Evolutionary conservation across 106 monocot genomes (phyloP).

Genomic region (Phalaenopsis equestris): DNA sequence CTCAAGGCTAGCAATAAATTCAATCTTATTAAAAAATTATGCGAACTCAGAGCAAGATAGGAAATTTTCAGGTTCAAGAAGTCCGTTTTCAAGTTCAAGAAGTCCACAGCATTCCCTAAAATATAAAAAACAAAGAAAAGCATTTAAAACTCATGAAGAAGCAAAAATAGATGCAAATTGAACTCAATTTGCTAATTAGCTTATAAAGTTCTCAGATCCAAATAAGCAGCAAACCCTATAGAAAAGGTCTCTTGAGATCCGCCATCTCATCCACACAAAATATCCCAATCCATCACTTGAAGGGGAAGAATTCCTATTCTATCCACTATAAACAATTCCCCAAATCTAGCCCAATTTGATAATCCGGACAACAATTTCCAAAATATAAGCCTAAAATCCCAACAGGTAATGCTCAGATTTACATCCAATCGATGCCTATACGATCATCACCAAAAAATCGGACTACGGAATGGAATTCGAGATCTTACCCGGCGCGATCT

Average conservation of each 20-base stretch:
- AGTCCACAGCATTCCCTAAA: not conserved
- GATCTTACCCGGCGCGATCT: conserved; percentile 50
- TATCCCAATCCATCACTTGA: not conserved
- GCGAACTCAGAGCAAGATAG: not conserved
- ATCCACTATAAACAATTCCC: not conserved
- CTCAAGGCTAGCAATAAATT: not conserved
- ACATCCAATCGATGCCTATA: not conserved
- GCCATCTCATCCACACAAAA: not conserved
- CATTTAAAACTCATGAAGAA: not conserved
- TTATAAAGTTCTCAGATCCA: not conserved
- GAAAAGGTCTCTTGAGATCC: not conserved
- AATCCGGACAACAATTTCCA: not conserved
- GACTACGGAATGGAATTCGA: not conserved
- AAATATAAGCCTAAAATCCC: not conserved
- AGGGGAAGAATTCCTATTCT: not conserved
- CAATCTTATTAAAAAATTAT: not conserved
- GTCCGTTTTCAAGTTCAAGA: no score
- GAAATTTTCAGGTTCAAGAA: not conserved
- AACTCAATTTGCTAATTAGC: not conserved
- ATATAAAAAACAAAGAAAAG: not conserved
- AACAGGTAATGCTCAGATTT: not conserved
- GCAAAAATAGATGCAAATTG: not conserved
- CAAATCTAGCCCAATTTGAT: not conserved
- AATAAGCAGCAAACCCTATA: not conserved
- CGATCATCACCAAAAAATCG: not conserved